Conservation (phyloP, 768 basidiomycete genomes). For the Mycena polygramma region DNA sequence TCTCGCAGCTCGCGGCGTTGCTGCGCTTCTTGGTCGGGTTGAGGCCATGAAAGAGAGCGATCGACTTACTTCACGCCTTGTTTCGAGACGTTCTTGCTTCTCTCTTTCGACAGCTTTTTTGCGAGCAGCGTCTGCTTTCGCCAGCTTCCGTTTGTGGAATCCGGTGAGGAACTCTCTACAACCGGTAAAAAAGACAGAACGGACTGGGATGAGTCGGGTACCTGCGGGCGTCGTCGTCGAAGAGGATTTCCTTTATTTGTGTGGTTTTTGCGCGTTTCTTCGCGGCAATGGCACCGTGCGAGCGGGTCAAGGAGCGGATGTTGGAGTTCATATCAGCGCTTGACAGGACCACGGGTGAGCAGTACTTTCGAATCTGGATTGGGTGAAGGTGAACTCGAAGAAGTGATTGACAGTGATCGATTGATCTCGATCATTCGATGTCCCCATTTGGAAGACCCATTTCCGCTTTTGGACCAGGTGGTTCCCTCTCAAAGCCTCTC, state of each 20-base stretch:
- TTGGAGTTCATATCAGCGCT: conserved; percentile 45
- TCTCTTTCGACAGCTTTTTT: conserved; percentile 82
- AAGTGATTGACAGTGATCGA: no score
- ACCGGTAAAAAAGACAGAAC: conserved; percentile 30
- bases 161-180: conserved; percentile 91
- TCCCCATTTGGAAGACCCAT: background rate
- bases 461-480: background rate
- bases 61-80: conserved; percentile 79
- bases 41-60: conserved; percentile 31
- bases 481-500: no score
- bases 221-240: conserved; percentile 90
- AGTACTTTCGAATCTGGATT: no score
- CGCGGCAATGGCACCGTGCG: conserved; percentile 72
- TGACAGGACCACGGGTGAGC: no score
- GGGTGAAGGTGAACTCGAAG: no score
- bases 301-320: conserved; percentile 69
- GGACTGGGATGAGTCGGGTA: conserved; percentile 39
- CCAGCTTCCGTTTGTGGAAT: conserved; percentile 92
- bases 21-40: conserved; percentile 55
- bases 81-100: conserved; percentile 79
- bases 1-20: conserved; percentile 83
- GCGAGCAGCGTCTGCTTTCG: conserved; percentile 82
- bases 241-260: conserved; percentile 85
- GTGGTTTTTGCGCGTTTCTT: conserved; percentile 75
- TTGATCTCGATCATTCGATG: no score